phyloP scores from a whole-genome alignment of 2,329 filamentous ascomycete genomes.

The Furcasterigmium sp. region DNA sequence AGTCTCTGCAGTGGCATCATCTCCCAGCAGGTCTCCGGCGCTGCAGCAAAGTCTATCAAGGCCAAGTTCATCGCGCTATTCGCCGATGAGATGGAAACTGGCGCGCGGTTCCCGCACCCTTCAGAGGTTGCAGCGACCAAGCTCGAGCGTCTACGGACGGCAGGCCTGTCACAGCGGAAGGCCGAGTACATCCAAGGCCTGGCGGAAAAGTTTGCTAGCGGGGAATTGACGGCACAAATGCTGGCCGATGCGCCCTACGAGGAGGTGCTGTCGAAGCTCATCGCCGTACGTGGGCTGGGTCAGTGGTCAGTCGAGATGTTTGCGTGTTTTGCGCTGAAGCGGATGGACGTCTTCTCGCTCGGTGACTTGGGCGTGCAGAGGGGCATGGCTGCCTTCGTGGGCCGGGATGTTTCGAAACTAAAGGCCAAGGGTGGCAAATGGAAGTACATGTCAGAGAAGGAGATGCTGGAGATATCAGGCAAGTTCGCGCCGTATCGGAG shows the following conservation, averaged over 20 bases:
- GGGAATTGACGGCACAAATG: slow-evolving; percentile 71
- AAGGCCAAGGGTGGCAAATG: slow-evolving; percentile 78
- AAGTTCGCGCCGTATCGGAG: slow-evolving; percentile 84
- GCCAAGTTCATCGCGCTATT: slow-evolving; percentile 78
- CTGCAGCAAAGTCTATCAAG: slow-evolving; percentile 85
- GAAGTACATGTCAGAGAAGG: slow-evolving; percentile 95
- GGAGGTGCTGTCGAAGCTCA: slow-evolving; percentile 75
- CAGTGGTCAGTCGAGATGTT: slow-evolving; percentile 98
- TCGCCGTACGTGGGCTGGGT: slow-evolving; percentile 81
- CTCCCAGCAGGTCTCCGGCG: slow-evolving; percentile 91
- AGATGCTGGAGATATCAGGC: slow-evolving; percentile 80
- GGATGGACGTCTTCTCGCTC: slow-evolving; percentile 87
- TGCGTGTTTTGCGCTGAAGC: slow-evolving; percentile 88
- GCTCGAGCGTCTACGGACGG: slow-evolving; percentile 68
- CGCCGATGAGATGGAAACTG: slow-evolving; percentile 23
- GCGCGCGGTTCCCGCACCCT: slow-evolving; percentile 64
- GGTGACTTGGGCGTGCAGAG: slow-evolving; percentile 92
- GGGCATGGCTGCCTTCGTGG: slow-evolving; percentile 85
- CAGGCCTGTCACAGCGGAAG: slow-evolving; percentile 88
- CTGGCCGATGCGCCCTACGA: slow-evolving; percentile 78
- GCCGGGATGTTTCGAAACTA: slow-evolving; percentile 76
- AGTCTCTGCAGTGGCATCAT: slow-evolving; percentile 83
- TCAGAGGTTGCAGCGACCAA: slow-evolving; percentile 61
- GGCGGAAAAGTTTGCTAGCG: slow-evolving; percentile 70
- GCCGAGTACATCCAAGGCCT: slow-evolving; percentile 90